Conservation (phyloP, 2,329 filamentous ascomycete genomes). For the Emmonsiellopsis sp. region DNA sequence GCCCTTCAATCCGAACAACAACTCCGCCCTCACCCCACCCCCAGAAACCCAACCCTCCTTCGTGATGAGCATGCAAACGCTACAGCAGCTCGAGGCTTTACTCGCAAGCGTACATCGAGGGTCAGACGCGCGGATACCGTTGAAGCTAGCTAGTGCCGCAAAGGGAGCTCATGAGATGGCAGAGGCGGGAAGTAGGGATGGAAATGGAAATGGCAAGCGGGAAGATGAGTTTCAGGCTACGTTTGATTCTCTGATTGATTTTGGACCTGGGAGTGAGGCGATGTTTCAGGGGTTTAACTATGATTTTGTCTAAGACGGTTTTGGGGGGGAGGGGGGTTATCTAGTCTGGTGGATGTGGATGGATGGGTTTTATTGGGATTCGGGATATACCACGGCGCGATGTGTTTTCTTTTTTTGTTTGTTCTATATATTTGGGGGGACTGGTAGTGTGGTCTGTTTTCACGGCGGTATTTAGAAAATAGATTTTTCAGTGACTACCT, state of each 20-base stretch:
- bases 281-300: conserved; percentile 1
- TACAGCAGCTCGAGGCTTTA: conserved; percentile 8
- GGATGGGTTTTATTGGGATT: background rate
- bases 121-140: background rate
- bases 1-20: background rate
- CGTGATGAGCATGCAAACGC: background rate
- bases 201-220: background rate
- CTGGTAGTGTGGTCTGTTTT: background rate
- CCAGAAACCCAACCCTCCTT: conserved; percentile 2
- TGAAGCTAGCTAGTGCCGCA: background rate
- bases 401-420: background rate
- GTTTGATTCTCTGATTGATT: conserved; percentile 9
- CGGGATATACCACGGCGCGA: too few species aligned
- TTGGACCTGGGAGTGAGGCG: conserved; percentile 2
- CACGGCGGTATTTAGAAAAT: background rate
- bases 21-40: conserved; percentile 5
- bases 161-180: background rate
- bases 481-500: too few species aligned
- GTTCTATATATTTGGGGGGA: background rate
- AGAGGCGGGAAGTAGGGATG: background rate
- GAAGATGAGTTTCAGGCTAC: conserved; percentile 2
- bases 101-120: background rate
- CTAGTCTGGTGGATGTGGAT: background rate
- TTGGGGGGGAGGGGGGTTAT: too few species aligned
- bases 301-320: background rate